Evolutionary conservation across 2,329 filamentous ascomycete species (phyloP).

Genomic region (Alternaria consortialis): DNA sequence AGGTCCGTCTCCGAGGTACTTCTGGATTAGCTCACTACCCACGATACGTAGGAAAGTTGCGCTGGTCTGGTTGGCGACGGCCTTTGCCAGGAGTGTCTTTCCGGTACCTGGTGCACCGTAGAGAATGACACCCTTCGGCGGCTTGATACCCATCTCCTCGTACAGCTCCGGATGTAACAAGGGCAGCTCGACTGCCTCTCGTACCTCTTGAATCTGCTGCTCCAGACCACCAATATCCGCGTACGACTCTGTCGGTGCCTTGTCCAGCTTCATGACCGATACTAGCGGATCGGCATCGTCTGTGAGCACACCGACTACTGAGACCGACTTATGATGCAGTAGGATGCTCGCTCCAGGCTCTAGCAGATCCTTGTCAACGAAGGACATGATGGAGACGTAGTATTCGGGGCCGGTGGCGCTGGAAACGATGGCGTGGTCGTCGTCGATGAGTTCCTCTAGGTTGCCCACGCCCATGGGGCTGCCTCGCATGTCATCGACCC

Average conservation of each 20-base stretch:
- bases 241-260: slow-evolving; percentile 97
- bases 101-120: slow-evolving; percentile 97
- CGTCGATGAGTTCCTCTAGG: slow-evolving; percentile 97
- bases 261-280: slow-evolving; percentile 99
- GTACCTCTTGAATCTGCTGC: slow-evolving; percentile 94
- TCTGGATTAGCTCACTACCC: slow-evolving; percentile 96
- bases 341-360: slow-evolving; percentile 96
- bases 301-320: slow-evolving; percentile 94
- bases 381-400: slow-evolving; percentile 99
- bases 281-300: slow-evolving; percentile 96
- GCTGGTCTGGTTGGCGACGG: slow-evolving; percentile 98
- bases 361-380: slow-evolving; percentile 97
- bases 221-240: slow-evolving; percentile 98
- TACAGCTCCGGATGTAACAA: slow-evolving; percentile 96
- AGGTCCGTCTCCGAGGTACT: slow-evolving; percentile 96
- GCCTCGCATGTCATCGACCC: slow-evolving; percentile 97
- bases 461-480: slow-evolving; percentile 99
- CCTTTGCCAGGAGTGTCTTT: slow-evolving; percentile 95
- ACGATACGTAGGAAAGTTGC: slow-evolving; percentile 98
- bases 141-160: slow-evolving; percentile 99
- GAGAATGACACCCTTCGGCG: slow-evolving; percentile 98
- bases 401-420: slow-evolving; percentile 97
- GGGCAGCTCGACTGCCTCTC: slow-evolving; percentile 95
- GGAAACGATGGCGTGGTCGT: slow-evolving; percentile 98
- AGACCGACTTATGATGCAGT: slow-evolving; percentile 96